Evolutionary conservation across 2,329 filamentous ascomycete genomes (phyloP).

Genomic region (Phialemoniopsis sp.): DNA sequence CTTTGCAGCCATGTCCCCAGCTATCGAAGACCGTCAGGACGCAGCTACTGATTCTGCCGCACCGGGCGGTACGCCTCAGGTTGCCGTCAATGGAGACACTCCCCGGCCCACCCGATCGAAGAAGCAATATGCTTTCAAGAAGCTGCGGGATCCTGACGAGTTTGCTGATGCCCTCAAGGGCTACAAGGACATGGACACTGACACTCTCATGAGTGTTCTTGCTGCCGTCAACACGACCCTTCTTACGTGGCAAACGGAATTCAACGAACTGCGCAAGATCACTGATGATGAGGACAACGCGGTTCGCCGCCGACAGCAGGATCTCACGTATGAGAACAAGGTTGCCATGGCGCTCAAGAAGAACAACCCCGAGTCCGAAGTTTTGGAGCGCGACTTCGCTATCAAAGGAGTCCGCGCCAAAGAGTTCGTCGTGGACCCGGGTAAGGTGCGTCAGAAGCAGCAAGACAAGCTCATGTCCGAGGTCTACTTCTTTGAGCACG

Average conservation of each 20-base stretch:
- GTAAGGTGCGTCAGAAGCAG: slow-evolving; percentile 37
- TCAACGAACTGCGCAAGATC: slow-evolving; percentile 40
- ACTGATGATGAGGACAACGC: slow-evolving; percentile 57
- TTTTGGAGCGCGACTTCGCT: slow-evolving; percentile 46
- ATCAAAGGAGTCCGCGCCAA: slow-evolving; percentile 49
- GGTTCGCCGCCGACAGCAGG: slow-evolving; percentile 39
- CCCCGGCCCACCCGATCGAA: slow-evolving; percentile 16
- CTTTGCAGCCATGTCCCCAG: too few species aligned
- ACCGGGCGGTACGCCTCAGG: slow-evolving; percentile 4
- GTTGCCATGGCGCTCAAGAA: slow-evolving; percentile 38
- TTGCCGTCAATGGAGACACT: slow-evolving; percentile 7
- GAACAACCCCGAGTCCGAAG: slow-evolving; percentile 36
- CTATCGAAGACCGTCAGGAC: too few species aligned
- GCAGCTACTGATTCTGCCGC: background rate
- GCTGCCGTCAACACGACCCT: slow-evolving; percentile 40
- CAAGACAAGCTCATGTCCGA: slow-evolving; percentile 57
- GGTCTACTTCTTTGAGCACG: slow-evolving; percentile 58
- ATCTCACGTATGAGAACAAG: slow-evolving; percentile 25
- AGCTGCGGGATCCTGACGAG: slow-evolving; percentile 45
- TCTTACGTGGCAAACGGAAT: slow-evolving; percentile 51
- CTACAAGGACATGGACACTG: slow-evolving; percentile 41
- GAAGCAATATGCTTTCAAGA: slow-evolving; percentile 40
- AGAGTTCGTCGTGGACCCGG: slow-evolving; percentile 34
- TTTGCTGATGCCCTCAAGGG: slow-evolving; percentile 44
- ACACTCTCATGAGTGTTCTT: slow-evolving; percentile 39